Percentiles rank a stretch among this genome's conserved stretches.
Evolutionary conservation across 2,329 filamentous ascomycete genomes (phyloP).

Genomic region (Lasiodiplodia citricola): DNA sequence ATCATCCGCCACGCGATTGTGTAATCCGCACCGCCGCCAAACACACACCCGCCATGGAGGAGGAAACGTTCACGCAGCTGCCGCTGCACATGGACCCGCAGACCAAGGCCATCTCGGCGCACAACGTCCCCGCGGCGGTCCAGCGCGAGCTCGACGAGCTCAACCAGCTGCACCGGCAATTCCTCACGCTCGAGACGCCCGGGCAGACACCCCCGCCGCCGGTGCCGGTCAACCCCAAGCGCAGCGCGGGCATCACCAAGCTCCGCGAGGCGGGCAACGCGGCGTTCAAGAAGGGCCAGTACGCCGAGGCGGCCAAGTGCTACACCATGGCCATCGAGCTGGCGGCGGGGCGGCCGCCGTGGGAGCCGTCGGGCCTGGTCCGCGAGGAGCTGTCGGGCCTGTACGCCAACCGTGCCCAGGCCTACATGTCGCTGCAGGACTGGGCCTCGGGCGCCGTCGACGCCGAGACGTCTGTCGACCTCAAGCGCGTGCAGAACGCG

Average conservation of each 20-base stretch:
- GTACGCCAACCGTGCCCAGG: slow-evolving; percentile 88
- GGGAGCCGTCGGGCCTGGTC: slow-evolving; percentile 85
- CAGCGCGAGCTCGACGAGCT: slow-evolving; percentile 66
- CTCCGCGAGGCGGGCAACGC: slow-evolving; percentile 86
- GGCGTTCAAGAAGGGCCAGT: slow-evolving; percentile 78
- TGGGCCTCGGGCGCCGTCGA: slow-evolving; percentile 91
- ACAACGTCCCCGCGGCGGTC: slow-evolving; percentile 47
- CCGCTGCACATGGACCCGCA: slow-evolving; percentile 81
- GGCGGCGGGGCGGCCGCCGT: slow-evolving; percentile 79
- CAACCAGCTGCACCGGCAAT: slow-evolving; percentile 76
- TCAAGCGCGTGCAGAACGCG: slow-evolving; percentile 82
- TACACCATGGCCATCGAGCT: slow-evolving; percentile 90
- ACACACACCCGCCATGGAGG: slow-evolving; percentile 17
- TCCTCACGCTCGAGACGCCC: slow-evolving; percentile 69
- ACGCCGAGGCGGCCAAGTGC: slow-evolving; percentile 76
- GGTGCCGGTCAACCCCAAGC: slow-evolving; percentile 90
- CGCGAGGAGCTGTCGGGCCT: slow-evolving; percentile 82
- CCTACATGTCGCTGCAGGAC: slow-evolving; percentile 78
- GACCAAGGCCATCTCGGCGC: slow-evolving; percentile 72
- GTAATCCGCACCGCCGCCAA: not conserved
- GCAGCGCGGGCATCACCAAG: slow-evolving; percentile 84
- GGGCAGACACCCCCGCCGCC: slow-evolving; percentile 79
- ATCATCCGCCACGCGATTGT: not conserved
- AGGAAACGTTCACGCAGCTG: slow-evolving; percentile 78
- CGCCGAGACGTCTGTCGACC: slow-evolving; percentile 85